Conservation (phyloP, 2,329 filamentous ascomycete species). For the Teratosphaeria destructans region DNA sequence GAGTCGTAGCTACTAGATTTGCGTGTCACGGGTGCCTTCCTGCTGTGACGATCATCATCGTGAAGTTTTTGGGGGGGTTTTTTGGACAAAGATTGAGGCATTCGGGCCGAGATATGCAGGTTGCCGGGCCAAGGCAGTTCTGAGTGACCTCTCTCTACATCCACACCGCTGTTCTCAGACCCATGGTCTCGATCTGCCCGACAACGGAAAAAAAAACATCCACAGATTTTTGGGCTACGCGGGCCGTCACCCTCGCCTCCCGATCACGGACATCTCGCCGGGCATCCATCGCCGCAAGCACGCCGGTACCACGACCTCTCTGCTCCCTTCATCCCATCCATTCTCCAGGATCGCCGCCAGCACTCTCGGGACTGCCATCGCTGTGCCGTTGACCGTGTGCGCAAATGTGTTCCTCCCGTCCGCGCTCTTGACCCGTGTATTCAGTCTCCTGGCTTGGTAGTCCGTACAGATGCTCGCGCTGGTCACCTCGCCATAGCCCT, state of each 20-base stretch:
- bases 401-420: slow-evolving; percentile 57
- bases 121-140: background rate
- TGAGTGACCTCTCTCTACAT: background rate
- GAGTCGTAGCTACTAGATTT: background rate
- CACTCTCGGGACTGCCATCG: slow-evolving; percentile 80
- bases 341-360: slow-evolving; percentile 84
- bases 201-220: background rate
- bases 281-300: slow-evolving; percentile 73
- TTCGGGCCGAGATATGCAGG: background rate
- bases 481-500: slow-evolving; percentile 88
- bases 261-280: slow-evolving; percentile 8
- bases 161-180: background rate
- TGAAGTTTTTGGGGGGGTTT: background rate
- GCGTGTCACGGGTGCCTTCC: background rate
- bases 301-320: slow-evolving; percentile 64
- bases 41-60: background rate
- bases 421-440: slow-evolving; percentile 55
- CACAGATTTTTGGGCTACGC: background rate
- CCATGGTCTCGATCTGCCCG: background rate
- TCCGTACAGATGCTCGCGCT: slow-evolving; percentile 87
- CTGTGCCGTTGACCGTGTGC: slow-evolving; percentile 89
- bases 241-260: background rate
- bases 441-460: slow-evolving; percentile 78
- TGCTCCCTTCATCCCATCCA: slow-evolving; percentile 65
- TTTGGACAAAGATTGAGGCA: background rate